These are phyloP conservation scores for Sphagnum tenellum DNA, from an alignment of 225 moss, liverwort and hornwort species.

Conservation along the genomic window DNA sequence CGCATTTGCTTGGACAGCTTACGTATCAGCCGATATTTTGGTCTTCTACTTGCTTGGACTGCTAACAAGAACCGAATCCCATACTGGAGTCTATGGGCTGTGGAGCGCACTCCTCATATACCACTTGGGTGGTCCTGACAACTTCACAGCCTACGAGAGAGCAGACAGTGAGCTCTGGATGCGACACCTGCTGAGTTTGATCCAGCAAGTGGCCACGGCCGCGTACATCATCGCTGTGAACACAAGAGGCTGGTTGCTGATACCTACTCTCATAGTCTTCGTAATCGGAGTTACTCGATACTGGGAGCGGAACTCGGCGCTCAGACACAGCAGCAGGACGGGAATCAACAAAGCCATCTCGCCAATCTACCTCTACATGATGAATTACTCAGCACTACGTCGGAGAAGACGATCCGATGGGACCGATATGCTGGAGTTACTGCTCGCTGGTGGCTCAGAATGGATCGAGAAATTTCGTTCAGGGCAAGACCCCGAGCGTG, in stretches of 20 bases:
- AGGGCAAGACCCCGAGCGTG: neutral
- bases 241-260: constrained; percentile 3
- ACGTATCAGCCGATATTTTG: neutral
- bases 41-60: neutral
- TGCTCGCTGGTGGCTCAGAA: constrained; percentile 1
- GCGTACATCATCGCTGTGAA: constrained; percentile 4
- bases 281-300: neutral
- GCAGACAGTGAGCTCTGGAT: constrained; percentile 11
- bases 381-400: neutral
- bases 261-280: constrained; percentile 8
- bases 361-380: neutral
- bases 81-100: neutral
- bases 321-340: neutral
- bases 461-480: neutral
- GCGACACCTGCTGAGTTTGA: constrained; percentile 1
- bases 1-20: neutral
- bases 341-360: constrained; percentile 4
- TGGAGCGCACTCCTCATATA: constrained; percentile 14
- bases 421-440: neutral
- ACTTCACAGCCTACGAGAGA: constrained; percentile 10
- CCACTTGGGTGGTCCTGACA: constrained; percentile 12
- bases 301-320: constrained; percentile 2
- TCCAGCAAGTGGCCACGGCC: constrained; percentile 5
- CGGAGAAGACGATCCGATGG: neutral
- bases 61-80: constrained; percentile 1